Evolutionary conservation across 176 grass and related monocot genomes (phyloP).

Genomic region (Rhynchospora breviuscula): DNA sequence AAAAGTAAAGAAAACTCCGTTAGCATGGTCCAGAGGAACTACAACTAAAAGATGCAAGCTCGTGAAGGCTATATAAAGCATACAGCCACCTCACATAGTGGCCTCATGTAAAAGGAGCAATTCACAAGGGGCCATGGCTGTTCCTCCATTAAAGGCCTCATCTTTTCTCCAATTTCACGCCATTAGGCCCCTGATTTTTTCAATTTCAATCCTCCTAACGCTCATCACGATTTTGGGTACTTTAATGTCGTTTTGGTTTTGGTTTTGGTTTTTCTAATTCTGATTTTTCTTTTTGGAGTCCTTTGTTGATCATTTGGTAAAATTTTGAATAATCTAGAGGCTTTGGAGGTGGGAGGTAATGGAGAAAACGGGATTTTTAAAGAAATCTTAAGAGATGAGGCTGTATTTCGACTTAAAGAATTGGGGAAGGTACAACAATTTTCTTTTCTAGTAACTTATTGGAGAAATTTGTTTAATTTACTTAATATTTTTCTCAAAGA

Average conservation of each 20-base stretch:
- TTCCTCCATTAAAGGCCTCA: neutral
- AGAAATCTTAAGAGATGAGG: slow-evolving; percentile 68
- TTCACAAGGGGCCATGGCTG: slow-evolving; percentile 33
- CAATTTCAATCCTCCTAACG: slow-evolving; percentile 10
- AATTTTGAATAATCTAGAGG: slow-evolving; percentile 30
- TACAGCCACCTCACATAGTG: slow-evolving; percentile 16
- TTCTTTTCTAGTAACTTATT: neutral
- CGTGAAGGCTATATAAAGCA: slow-evolving; percentile 21
- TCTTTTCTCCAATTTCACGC: slow-evolving; percentile 14
- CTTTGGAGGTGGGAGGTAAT: slow-evolving; percentile 33
- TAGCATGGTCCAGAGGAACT: neutral
- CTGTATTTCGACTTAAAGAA: slow-evolving; percentile 53
- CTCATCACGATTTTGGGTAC: slow-evolving; percentile 25
- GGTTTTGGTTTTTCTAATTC: neutral
- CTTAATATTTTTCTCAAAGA: neutral
- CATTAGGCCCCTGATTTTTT: neutral
- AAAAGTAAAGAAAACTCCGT: neutral
- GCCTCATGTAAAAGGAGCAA: neutral
- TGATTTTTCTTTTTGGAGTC: neutral
- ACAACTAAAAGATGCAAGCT: neutral
- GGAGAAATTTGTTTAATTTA: neutral
- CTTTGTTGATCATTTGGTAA: neutral
- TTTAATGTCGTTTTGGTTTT: neutral
- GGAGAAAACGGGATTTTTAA: slow-evolving; percentile 37
- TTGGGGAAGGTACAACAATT: slow-evolving; percentile 52